phyloP scores from a whole-genome alignment of 176 grass and related monocot genomes.

The Bolboschoenus planiculmis region DNA sequence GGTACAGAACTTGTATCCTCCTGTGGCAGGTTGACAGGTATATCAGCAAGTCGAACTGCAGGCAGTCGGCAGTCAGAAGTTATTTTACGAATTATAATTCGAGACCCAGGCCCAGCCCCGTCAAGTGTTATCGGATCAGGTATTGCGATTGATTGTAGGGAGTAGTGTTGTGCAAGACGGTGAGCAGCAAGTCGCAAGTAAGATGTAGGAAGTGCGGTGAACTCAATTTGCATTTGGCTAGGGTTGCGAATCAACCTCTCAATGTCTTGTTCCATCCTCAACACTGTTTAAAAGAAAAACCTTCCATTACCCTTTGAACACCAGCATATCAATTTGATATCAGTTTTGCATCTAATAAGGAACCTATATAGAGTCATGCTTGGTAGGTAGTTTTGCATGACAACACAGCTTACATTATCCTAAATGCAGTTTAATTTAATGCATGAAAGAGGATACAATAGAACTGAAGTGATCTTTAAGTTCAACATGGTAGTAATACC shows the following conservation, averaged over 20 bases:
- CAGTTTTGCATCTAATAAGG: neutral
- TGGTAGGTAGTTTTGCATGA: neutral
- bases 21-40: conserved; percentile 68
- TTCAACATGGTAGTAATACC: neutral
- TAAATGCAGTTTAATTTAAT: neutral
- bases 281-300: conserved; percentile 42
- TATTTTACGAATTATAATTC: conserved; percentile 62
- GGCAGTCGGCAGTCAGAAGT: conserved; percentile 41
- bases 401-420: neutral
- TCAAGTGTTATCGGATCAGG: conserved; percentile 68
- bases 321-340: conserved; percentile 12
- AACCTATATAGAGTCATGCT: neutral
- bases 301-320: neutral
- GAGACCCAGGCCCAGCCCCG: conserved; percentile 69
- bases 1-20: conserved; percentile 38
- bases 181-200: conserved; percentile 86
- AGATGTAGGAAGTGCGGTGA: conserved; percentile 63
- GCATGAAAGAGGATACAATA: neutral
- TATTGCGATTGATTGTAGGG: conserved; percentile 72
- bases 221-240: conserved; percentile 44
- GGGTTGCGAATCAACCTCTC: conserved; percentile 79
- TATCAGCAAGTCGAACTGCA: conserved; percentile 65
- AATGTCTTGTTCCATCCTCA: conserved; percentile 97
- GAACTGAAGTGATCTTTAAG: neutral
- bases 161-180: conserved; percentile 85